phyloP scores from a whole-genome alignment of 352 stramenopile species.

The Phytophthora agathidicida region DNA sequence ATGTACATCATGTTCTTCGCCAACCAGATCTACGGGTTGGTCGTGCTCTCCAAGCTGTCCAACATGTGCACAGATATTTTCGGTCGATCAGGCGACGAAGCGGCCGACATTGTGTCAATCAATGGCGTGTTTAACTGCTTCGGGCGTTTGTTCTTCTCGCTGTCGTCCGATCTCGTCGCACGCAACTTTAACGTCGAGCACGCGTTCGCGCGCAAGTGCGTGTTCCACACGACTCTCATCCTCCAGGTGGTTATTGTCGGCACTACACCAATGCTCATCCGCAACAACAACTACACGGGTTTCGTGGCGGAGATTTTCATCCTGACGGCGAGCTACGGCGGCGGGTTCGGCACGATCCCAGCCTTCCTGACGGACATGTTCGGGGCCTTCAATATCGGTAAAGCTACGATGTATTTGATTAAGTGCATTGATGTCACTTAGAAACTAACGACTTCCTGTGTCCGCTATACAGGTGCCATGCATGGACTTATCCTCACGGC shows the following conservation, averaged over 20 bases:
- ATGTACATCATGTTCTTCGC: slow-evolving; percentile 79
- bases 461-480: too few relatives aligned
- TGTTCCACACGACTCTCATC: slow-evolving; percentile 66
- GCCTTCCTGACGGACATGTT: slow-evolving; percentile 88
- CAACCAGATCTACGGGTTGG: slow-evolving; percentile 67
- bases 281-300: slow-evolving; percentile 54
- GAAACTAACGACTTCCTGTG: too few relatives aligned
- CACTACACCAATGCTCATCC: slow-evolving; percentile 62
- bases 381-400: slow-evolving; percentile 83
- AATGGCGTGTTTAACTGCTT: slow-evolving; percentile 75
- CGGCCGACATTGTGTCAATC: slow-evolving; percentile 64
- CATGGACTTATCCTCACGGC: slow-evolving; percentile 81
- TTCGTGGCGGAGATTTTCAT: slow-evolving; percentile 74
- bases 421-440: too few relatives aligned
- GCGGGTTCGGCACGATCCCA: slow-evolving; percentile 78
- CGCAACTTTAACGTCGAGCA: slow-evolving; percentile 60
- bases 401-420: too few relatives aligned
- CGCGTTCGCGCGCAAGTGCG: slow-evolving; percentile 56
- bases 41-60: slow-evolving; percentile 72
- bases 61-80: slow-evolving; percentile 69
- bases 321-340: slow-evolving; percentile 73
- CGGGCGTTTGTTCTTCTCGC: slow-evolving; percentile 54
- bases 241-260: slow-evolving; percentile 69
- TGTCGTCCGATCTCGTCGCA: slow-evolving; percentile 51
- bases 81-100: slow-evolving; percentile 36